Evolutionary conservation across 176 grass and related monocot species (phyloP), one percentile per base, ranked within the genome.

Genomic region (Paspalum vaginatum): DNA sequence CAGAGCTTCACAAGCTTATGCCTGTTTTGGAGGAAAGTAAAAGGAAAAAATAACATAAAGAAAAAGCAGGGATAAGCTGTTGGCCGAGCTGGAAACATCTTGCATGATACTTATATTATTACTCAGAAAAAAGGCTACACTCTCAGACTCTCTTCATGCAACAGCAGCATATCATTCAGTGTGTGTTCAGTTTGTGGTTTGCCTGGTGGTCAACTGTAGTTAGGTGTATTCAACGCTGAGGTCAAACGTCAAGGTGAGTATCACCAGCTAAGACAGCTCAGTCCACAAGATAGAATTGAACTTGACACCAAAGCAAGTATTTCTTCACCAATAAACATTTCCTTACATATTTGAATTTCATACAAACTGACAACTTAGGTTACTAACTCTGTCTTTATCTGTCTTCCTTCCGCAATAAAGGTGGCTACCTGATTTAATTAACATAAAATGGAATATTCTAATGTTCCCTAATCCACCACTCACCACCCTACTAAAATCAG

Each of bases 361-460:
- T 58, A 48, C 5, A 55, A 85, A 65, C 62, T 79, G 59, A 38
- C 22, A 79, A 56, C 40, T 13, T 4, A 72, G 15, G 46, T 50
- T 50, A 39, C 7, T 64, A 74, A 74, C 5, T 77, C 21, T 67
- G 37, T 14, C 32, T 38, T 76, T 60, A 42, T 61, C 20, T 50
- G 22, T 58, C 42, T 77, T 56, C 38, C 16, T 26, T 51, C 7
- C 21, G 25, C 32, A 69, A 59, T 65, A 75, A 65, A 22, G 24
- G 53, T 79, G 72, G 24, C 26, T 68, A 15, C 40, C 42, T 58
- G 40, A 80, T 17, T 74, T 47, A 42, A 75, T 18, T 37, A 46
- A 16, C n/a, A 32, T 2, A 72, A 14, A 66, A 47, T 38, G 40
- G 54, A 60, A 59, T 67, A 20, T 61, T 5, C 16, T 27, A 46